These are phyloP conservation scores for Phytopythium chamaehyphon DNA, from an alignment of 352 stramenopile genomes.

Conservation along the genomic window DNA sequence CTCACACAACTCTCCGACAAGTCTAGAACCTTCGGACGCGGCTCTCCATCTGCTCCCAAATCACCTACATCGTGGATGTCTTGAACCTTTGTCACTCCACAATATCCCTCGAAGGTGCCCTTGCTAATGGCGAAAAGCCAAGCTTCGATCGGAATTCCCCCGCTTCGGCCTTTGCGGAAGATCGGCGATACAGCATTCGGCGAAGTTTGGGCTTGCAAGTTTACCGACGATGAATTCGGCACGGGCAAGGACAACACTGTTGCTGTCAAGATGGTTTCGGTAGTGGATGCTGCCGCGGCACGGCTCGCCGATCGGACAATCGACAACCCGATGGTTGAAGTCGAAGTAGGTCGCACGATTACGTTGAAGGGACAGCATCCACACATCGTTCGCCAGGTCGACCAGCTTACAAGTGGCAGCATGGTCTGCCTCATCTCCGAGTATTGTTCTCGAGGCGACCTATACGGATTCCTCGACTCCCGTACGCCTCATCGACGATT, in stretches of 20 bases:
- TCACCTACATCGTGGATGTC: too few species aligned
- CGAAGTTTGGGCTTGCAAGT: constrained; percentile 7
- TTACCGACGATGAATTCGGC: not conserved
- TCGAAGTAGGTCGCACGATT: not conserved
- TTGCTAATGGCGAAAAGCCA: too few species aligned
- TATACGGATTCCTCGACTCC: constrained; percentile 22
- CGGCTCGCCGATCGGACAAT: not conserved
- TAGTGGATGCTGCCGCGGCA: not conserved
- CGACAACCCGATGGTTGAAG: not conserved
- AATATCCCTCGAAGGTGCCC: too few species aligned
- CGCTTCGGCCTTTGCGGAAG: constrained; percentile 8
- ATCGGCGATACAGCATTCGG: constrained; percentile 11
- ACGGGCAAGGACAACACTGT: not conserved
- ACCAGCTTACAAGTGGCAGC: constrained; percentile 40
- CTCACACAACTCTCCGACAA: too few species aligned
- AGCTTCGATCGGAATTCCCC: too few species aligned
- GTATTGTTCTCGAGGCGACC: constrained; percentile 25
- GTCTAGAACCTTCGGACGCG: too few species aligned
- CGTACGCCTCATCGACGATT: constrained; percentile 12
- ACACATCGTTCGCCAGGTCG: constrained; percentile 39
- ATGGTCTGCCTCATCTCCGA: constrained; percentile 51
- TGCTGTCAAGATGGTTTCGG: constrained; percentile 3
- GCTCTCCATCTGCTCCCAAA: too few species aligned
- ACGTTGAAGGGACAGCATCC: constrained; percentile 12
- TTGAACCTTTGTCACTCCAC: too few species aligned